Conservation (phyloP, 352 stramenopile genomes). For the Phytophthora idaei region DNA sequence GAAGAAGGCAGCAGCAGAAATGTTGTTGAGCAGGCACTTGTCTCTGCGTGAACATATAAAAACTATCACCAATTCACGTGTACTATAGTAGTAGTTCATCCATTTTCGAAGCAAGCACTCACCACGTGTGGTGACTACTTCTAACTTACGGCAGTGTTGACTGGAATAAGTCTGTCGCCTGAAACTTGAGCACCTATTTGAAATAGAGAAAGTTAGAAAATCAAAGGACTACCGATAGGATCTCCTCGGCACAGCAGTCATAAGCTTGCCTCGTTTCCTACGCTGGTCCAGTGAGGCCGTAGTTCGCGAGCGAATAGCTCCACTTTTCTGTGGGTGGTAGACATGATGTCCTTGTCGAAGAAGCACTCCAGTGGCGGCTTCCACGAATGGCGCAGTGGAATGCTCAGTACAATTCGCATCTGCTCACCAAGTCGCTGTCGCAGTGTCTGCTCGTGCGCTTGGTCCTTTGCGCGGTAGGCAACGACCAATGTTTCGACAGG, state of each 20-base stretch:
- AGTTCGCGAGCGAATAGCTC: slow-evolving; percentile 80
- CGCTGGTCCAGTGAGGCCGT: slow-evolving; percentile 58
- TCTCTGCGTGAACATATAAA: slow-evolving; percentile 42
- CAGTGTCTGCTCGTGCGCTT: slow-evolving; percentile 20
- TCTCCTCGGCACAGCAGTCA: not conserved
- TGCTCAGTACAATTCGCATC: slow-evolving; percentile 56
- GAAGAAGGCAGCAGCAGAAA: slow-evolving; percentile 68
- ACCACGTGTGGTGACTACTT: no score
- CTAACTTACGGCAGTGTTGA: not conserved
- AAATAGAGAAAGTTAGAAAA: slow-evolving; percentile 3
- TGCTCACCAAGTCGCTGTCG: slow-evolving; percentile 35
- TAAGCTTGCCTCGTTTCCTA: slow-evolving; percentile 61
- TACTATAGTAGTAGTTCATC: no score
- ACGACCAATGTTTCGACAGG: slow-evolving; percentile 73
- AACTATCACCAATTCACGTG: no score
- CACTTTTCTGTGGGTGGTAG: slow-evolving; percentile 28
- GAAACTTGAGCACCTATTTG: slow-evolving; percentile 63
- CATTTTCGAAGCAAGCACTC: no score
- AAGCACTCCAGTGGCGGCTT: slow-evolving; percentile 73
- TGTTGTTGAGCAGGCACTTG: slow-evolving; percentile 55
- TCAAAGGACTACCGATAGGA: not conserved
- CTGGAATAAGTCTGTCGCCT: slow-evolving; percentile 26
- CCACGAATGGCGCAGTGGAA: slow-evolving; percentile 80
- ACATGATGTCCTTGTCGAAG: slow-evolving; percentile 33
- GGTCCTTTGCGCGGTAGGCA: slow-evolving; percentile 45